phyloP scores from a whole-genome alignment of 257 asterid genomes.

The Haberlea rhodopensis region DNA sequence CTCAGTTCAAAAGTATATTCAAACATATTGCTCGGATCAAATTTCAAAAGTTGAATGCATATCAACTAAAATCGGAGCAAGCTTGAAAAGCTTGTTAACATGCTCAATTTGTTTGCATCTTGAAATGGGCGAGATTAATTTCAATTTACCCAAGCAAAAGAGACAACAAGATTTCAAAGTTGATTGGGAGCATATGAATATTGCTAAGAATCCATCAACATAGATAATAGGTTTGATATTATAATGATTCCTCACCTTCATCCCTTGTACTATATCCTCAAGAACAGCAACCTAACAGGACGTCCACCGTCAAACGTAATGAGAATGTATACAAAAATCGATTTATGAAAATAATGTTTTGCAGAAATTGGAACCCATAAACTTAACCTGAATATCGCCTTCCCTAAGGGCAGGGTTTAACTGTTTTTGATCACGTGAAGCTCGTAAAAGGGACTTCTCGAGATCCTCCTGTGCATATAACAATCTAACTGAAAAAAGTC shows the following conservation, averaged over 20 bases:
- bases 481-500: not conserved
- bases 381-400: slow-evolving; percentile 69
- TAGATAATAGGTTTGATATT: not conserved
- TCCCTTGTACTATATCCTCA: slow-evolving; percentile 77
- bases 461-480: slow-evolving; percentile 70
- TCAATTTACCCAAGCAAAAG: too few species aligned
- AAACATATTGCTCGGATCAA: too few species aligned
- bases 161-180: not conserved
- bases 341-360: not conserved
- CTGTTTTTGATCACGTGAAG: slow-evolving; percentile 57
- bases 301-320: slow-evolving; percentile 12
- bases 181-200: not conserved
- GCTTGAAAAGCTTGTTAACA: too few species aligned
- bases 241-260: slow-evolving; percentile 61
- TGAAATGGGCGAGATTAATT: too few species aligned
- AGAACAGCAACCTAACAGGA: slow-evolving; percentile 69
- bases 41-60: too few species aligned
- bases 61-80: too few species aligned
- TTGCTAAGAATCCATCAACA: slow-evolving; percentile 3
- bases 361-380: not conserved
- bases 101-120: too few species aligned
- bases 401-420: slow-evolving; percentile 63
- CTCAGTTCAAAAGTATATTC: too few species aligned
- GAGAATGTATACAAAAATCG: slow-evolving; percentile 4
- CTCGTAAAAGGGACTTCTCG: slow-evolving; percentile 64